Evolutionary conservation across 2,329 filamentous ascomycete species (phyloP), one percentile per base, ranked within the genome.

Genomic region (Neospermospora avenae): DNA sequence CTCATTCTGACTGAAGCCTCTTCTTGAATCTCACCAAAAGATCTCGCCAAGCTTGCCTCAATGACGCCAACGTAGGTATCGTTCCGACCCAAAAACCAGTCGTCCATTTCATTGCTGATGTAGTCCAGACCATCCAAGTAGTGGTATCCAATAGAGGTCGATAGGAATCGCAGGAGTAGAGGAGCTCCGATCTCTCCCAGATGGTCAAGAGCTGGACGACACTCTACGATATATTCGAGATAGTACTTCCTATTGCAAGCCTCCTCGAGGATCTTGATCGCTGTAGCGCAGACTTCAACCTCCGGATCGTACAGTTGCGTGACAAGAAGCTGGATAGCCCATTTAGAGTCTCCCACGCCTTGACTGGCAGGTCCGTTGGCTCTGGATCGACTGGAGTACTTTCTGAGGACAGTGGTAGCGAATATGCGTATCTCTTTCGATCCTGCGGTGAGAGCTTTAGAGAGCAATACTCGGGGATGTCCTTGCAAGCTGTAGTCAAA

Each of bases 101-200:
- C 96, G 68, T 99, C 95, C 95, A 99, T 99, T 74, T 99, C 96
- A 72, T 96, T 95, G 63, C 93, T 97, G 74, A 99, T 99, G 73
- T 99, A 99, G 77, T 99, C 96, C 45, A 99, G 80, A 0, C 93
- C 95, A 71, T 98, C 92, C 5, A 99, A 81, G 74, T 99, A 99
- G 74, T 98, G 93, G 71, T 99, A 99, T 53, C 95, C 95, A 59
- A 97, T 93, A 2, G 93, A 97, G 0, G 93, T 98, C 0, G 93
- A 97, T 57, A 99, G 75, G 74, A 99, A 99, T 42, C 95, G 88
- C 55, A 99, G 79, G 4, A 99, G 82, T 22, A 99, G 79, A 1
- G 96, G 95, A 16, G 96, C 95, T 2, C 95, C 95, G 64, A 99
- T 98, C 73, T 99, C 95, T 28, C 95, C 95, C 2, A 99, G 80